Percentiles rank a stretch among this genome's conserved stretches.
phyloP scores from a whole-genome alignment of 441 rosid species.

The Rhodomyrtus psidioides region DNA sequence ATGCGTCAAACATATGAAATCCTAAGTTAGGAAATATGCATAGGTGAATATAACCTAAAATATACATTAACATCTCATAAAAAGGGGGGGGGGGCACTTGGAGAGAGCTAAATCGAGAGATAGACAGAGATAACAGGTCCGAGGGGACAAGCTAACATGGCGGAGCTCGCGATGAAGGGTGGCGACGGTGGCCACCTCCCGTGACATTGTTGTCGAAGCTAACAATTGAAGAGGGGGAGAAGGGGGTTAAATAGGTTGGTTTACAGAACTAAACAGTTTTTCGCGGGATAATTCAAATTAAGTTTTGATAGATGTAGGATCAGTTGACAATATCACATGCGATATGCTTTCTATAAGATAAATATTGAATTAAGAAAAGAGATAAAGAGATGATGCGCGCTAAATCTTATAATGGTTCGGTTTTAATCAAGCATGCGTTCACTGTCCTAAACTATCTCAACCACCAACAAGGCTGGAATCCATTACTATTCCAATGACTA shows the following conservation, averaged over 20 bases:
- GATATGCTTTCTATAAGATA: not conserved
- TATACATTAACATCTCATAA: not conserved
- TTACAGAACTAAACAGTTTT: not conserved
- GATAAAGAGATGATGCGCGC: not conserved
- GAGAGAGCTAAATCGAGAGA: no score
- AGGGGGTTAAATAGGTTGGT: not conserved
- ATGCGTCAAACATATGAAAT: not conserved
- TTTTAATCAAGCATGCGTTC: not conserved
- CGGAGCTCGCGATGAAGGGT: no score
- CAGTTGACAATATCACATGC: not conserved
- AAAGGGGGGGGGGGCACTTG: no score
- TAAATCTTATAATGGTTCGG: not conserved
- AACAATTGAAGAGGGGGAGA: not conserved
- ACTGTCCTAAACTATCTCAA: not conserved
- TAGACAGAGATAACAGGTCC: no score
- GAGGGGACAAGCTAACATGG: no score
- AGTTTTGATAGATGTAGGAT: not conserved
- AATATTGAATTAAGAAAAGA: not conserved
- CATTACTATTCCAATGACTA: no score
- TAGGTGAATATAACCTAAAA: no score
- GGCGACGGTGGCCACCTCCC: no score
- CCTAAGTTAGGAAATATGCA: no score
- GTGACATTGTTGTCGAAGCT: not conserved
- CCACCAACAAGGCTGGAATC: not conserved
- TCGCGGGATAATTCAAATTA: not conserved